Base-by-base conservation (phyloP, 495 filamentous ascomycete species). In the Talaromyces proteolyticus region DNA sequence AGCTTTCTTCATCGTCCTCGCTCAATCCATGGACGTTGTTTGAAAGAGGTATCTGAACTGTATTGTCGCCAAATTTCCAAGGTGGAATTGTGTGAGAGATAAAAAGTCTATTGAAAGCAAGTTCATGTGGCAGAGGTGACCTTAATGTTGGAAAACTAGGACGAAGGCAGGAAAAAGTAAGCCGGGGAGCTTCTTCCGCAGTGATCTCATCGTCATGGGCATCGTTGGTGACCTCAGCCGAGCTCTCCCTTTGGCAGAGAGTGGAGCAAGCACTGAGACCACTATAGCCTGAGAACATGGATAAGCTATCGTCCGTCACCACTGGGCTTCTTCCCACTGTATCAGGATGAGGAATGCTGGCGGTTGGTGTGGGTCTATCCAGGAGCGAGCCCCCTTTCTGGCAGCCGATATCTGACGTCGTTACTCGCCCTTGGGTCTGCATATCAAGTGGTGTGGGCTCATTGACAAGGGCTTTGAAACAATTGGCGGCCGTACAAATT, bases 301-400 rank as follows among this genome's bases (percentile, higher is more conserved):
- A 52, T 38, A 58, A 50, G 57, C 55, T 59, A 49, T 56, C 56
- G 45, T 65, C 66, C 51, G 62, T 54, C 57, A 61, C 53, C 45
- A 60, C 53, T 22, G 49, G 52, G 26, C 51, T 19, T n/a, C n/a
- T n/a, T 49, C 60, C 29, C n/a, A 49, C 25, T 44, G 52, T 68
- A 55, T 64, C 67, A 45, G 58, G 49, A 41, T 47, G 49, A 53
- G 70, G 68, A 73, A 73, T 72, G 68, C 58, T 70, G 53, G 65
- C 65, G 19, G 60, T 64, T 53, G 67, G 67, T 44, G 57, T 49
- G 26, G 69, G 66, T 46, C 54, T 65, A 57, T 70, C 68, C 41
- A 57, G 64, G 43, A 70, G 58, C 56, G 58, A 53, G 34, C 54
- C 63, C 63, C 63, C 67, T 59, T 49, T 49, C 44, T 67, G 62